phyloP scores from a whole-genome alignment of 768 basidiomycete genomes.

The Cyclocybe aegerita region DNA sequence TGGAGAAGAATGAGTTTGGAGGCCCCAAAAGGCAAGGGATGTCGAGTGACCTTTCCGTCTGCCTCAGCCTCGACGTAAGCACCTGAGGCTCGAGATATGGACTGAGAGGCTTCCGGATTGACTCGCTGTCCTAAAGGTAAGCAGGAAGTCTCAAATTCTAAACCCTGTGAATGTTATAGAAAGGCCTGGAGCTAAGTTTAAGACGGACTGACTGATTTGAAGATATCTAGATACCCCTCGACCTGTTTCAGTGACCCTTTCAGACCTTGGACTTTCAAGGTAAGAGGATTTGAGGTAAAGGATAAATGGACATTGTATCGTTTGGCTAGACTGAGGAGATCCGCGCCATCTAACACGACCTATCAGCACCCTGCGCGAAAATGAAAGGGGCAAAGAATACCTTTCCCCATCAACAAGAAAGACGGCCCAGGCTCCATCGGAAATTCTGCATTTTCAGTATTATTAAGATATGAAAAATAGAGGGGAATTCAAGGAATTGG shows the following conservation, averaged over 20 bases:
- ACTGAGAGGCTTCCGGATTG: slow-evolving; percentile 47
- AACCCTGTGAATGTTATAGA: slow-evolving; percentile 31
- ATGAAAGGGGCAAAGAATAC: slow-evolving; percentile 30
- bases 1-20: background rate
- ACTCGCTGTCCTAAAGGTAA: slow-evolving; percentile 48
- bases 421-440: slow-evolving; percentile 57
- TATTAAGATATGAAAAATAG: slow-evolving; percentile 5
- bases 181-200: background rate
- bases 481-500: background rate
- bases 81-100: slow-evolving; percentile 66
- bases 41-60: slow-evolving; percentile 52
- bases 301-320: slow-evolving; percentile 63
- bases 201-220: slow-evolving; percentile 46
- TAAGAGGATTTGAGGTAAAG: slow-evolving; percentile 53
- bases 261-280: slow-evolving; percentile 59
- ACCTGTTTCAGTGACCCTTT: slow-evolving; percentile 50
- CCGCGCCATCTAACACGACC: slow-evolving; percentile 54
- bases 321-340: slow-evolving; percentile 59
- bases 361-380: background rate
- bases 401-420: slow-evolving; percentile 73
- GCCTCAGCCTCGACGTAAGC: slow-evolving; percentile 60
- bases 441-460: slow-evolving; percentile 40
- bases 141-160: slow-evolving; percentile 33
- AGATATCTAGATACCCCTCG: slow-evolving; percentile 39
- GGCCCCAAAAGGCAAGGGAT: slow-evolving; percentile 39